Evolutionary conservation across 208 protist species (phyloP).

Genomic region (Perkinsela sp.): DNA sequence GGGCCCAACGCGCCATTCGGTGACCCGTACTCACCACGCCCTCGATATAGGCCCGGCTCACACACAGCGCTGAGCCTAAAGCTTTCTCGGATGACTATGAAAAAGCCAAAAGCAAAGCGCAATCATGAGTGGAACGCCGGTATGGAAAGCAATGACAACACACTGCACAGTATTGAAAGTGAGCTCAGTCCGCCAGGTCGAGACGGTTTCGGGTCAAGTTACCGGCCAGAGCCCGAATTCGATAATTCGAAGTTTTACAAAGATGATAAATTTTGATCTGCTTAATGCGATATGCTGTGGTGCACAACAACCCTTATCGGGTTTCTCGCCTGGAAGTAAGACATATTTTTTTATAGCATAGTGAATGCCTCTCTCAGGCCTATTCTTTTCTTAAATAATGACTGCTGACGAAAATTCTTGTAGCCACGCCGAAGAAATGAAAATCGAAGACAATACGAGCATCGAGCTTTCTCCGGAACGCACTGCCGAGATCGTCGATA

Average conservation of each 20-base stretch:
- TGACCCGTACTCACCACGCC: not conserved
- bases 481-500: too few relatives aligned
- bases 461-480: too few relatives aligned
- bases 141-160: not conserved
- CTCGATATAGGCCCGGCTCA: not conserved
- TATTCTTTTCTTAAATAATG: too few relatives aligned
- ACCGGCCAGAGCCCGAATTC: not conserved
- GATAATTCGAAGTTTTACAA: not conserved
- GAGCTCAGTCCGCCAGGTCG: not conserved
- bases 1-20: not conserved
- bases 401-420: too few relatives aligned
- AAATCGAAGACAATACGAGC: too few relatives aligned
- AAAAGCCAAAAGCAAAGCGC: not conserved
- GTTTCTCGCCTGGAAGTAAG: too few relatives aligned
- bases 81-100: not conserved
- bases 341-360: too few relatives aligned
- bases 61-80: not conserved
- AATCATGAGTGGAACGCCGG: conserved; percentile 1
- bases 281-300: too few relatives aligned
- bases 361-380: too few relatives aligned
- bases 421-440: too few relatives aligned
- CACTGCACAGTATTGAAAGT: not conserved
- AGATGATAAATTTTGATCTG: too few relatives aligned
- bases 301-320: too few relatives aligned
- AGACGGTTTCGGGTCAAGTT: not conserved